Evolutionary conservation across 352 stramenopile genomes (phyloP), one percentile per base, ranked within the genome.

Genomic region (Phytophthora boehmeriae): DNA sequence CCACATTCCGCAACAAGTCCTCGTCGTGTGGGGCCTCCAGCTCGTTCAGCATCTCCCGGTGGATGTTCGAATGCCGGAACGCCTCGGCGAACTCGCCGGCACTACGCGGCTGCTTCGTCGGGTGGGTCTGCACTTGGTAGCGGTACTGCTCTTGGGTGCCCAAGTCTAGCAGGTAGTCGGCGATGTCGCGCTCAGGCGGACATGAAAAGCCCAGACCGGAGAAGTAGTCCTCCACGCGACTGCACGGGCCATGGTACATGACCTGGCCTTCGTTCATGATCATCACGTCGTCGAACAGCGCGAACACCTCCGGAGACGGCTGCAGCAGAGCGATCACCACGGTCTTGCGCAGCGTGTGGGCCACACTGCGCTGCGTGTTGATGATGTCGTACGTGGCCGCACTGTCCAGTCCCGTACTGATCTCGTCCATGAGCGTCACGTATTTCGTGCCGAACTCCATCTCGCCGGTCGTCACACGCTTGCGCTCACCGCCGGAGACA

Each of bases 341-440:
- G 13, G 71, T 85, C 50, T 71, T 71, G n/a, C 42, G 63, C 3
- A 71, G 50, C 11, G 8, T 48, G 23, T 66, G 50, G 2, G 63
- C 63, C 5, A 71, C 38, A 22, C 56, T 60, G n/a, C 62, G 62
- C 23, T 71, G 62, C 36, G 45, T 67, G 34, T 44, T 52, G 46
- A 66, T 66, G 50, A 66, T 66, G n/a, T 66, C 59, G 42, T 47
- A 66, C 23, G 57, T 66, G 68, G 90, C 16, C 89, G 66, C 38
- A 90, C 62, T 61, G 92, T 89, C 44, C 73, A 98, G 78, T 4
- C 93, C 93, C 16, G 90, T 98, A 56, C 77, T 93, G 61, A 98
- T 96, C 75, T 96, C 84, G 66, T 98, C 92, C 61, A 83, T 80
- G 46, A 92, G 84, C 16, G 81, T 58, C 23, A 97, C 75, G 51